Percentiles rank a stretch among this genome's conserved stretches.
Conservation (phyloP, 1,284 basidiomycete genomes). For the Pyrrhoderma noxium region DNA sequence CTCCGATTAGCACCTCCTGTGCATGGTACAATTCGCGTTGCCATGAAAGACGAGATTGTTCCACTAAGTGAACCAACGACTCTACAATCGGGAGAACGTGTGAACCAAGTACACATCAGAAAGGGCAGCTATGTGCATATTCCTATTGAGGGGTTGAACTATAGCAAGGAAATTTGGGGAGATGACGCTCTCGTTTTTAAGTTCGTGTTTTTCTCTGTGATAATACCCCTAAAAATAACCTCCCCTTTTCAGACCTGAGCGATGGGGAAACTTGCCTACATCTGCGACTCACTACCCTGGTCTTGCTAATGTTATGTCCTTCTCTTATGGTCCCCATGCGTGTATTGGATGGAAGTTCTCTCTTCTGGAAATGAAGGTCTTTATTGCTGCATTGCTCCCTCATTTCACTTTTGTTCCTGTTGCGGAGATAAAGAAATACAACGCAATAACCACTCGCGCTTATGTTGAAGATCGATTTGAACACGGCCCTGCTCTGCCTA, state of each 20-base stretch:
- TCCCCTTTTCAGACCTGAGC: constrained; percentile 35
- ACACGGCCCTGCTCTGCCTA: constrained; percentile 33
- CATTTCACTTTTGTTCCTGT: constrained; percentile 38
- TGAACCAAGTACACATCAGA: constrained; percentile 31
- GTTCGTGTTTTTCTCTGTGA: constrained; percentile 27
- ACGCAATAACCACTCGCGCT: constrained; percentile 40
- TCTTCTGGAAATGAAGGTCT: constrained; percentile 40
- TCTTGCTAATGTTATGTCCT: constrained; percentile 44
- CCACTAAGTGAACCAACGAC: constrained; percentile 31
- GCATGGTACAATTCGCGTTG: constrained; percentile 20
- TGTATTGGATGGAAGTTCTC: constrained; percentile 43
- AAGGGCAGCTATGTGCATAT: constrained; percentile 50
- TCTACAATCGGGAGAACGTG: constrained; percentile 6
- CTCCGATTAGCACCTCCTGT: constrained; percentile 24
- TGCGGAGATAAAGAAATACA: constrained; percentile 37
- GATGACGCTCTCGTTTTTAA: constrained; percentile 42
- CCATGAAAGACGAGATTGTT: constrained; percentile 24
- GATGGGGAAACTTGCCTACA: constrained; percentile 39
- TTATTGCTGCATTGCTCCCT: constrained; percentile 38
- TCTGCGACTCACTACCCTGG: constrained; percentile 36
- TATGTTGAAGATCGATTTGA: constrained; percentile 35
- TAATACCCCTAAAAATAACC: constrained; percentile 6
- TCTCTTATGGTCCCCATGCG: constrained; percentile 43
- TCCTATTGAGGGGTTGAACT: constrained; percentile 47
- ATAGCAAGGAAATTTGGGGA: constrained; percentile 45